Conservation (phyloP, 2,329 filamentous ascomycete species). For the Sporothrix variecibatus region DNA sequence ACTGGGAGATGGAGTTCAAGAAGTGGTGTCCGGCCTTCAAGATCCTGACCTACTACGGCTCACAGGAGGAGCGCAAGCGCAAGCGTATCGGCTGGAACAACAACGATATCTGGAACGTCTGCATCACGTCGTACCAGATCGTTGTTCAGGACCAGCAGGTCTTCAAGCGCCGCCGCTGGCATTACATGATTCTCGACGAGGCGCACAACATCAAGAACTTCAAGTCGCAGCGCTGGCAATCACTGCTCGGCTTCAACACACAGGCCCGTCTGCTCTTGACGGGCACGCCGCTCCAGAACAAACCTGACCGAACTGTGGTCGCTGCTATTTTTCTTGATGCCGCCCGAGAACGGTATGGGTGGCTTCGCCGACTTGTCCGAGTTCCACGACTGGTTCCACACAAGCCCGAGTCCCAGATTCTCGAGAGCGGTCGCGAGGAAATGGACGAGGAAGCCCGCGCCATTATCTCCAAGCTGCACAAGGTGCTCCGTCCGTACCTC, state of each 20-base stretch:
- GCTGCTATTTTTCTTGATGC: slow-evolving; percentile 92
- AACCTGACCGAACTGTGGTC: slow-evolving; percentile 98
- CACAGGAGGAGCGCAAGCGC: slow-evolving; percentile 84
- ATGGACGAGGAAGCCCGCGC: slow-evolving; percentile 92
- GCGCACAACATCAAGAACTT: slow-evolving; percentile 99
- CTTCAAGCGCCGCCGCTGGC: slow-evolving; percentile 90
- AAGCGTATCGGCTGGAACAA: slow-evolving; percentile 94
- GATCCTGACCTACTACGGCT: slow-evolving; percentile 94
- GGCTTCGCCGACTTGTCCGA: slow-evolving; percentile 94
- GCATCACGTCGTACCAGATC: slow-evolving; percentile 96
- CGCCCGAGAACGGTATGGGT: slow-evolving; percentile 80
- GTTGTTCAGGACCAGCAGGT: slow-evolving; percentile 92
- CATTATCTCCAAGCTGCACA: slow-evolving; percentile 91
- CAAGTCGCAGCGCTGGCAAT: slow-evolving; percentile 96
- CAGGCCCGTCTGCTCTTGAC: slow-evolving; percentile 84
- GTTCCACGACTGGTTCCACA: slow-evolving; percentile 96
- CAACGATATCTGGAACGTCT: slow-evolving; percentile 92
- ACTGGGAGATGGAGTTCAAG: slow-evolving; percentile 99
- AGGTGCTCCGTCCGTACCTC: slow-evolving; percentile 88
- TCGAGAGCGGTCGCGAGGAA: slow-evolving; percentile 90
- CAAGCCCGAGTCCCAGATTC: slow-evolving; percentile 90
- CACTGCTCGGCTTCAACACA: slow-evolving; percentile 89
- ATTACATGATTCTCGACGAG: slow-evolving; percentile 97
- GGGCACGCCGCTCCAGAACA: slow-evolving; percentile 95
- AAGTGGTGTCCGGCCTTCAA: slow-evolving; percentile 99